Evolutionary conservation across 73 alveolate genomes (phyloP).

Genomic region (Tetrahymena thermophila): DNA sequence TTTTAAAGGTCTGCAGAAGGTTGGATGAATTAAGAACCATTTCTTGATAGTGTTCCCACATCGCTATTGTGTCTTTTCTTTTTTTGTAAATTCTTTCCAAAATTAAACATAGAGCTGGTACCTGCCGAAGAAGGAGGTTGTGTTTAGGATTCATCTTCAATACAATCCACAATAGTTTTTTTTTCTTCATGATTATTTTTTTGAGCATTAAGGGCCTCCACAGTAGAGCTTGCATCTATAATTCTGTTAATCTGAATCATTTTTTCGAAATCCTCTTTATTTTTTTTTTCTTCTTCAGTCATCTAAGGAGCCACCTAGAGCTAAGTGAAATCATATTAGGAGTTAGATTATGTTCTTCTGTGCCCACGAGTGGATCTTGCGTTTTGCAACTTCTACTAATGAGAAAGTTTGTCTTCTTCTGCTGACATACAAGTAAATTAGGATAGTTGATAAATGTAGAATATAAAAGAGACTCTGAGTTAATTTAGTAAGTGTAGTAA

Average conservation of each 20-base stretch:
- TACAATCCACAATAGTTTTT: not conserved
- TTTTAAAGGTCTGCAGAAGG: not conserved
- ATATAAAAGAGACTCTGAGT: not conserved
- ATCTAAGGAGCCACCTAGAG: not conserved
- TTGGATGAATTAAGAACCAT: not conserved
- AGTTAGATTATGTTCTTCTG: not conserved
- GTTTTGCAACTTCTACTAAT: not conserved
- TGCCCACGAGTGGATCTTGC: not conserved
- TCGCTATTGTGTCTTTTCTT: not conserved
- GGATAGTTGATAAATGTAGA: not conserved
- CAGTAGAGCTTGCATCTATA: not conserved
- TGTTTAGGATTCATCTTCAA: not conserved
- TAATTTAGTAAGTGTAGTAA: not conserved
- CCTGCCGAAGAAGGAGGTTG: not conserved
- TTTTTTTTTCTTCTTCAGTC: not conserved
- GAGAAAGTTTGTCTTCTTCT: not conserved
- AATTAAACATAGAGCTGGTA: not conserved
- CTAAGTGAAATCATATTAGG: not conserved
- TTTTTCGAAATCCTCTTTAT: not conserved
- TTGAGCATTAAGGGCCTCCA: not conserved
- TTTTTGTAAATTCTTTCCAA: not conserved
- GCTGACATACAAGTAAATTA: not conserved
- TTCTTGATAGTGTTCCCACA: not conserved
- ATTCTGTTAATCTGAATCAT: not conserved
- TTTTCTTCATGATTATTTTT: not conserved